Base-by-base conservation (phyloP, 2,329 filamentous ascomycete genomes). In the Fusarium equiseti region DNA sequence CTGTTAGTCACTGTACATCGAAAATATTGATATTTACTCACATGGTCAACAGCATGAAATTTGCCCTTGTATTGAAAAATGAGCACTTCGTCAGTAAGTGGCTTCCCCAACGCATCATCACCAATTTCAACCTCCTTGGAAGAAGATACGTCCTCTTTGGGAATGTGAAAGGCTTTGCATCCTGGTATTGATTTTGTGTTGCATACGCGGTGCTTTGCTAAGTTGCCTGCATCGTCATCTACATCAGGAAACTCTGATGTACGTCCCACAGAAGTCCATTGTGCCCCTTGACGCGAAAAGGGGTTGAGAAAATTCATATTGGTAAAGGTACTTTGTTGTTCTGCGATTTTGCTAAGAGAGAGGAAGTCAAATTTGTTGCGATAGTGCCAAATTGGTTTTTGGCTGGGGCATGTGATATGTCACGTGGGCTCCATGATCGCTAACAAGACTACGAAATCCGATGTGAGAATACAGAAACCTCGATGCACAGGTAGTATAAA, bases 1-100 rank as follows among this genome's bases (percentile, higher is more conserved):
- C 2, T 31, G 15, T 69, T 43, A 70, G 60, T n/a, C 9, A 13
- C 8, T 1, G 27, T 13, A 12, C 3, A 12, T 16, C 27, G 6
- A 5, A 7, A 4, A n/a, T 18, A 5, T 5, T 8, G 8, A 24
- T 4, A n/a, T 9, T 35, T 35, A 78, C 86, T 82, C 74, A 91
- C 90, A 81, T 92, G 90, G 63, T 92, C 89, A 24, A 92, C 81
- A 0, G 90, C 91, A 73, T 92, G 86, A n/a, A 92, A 83, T 63
- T 86, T 88, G 5, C 86, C 88, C 54, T 84, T 86, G 73, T 90
- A 90, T 69, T 84, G 84, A 67, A 92, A 92, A 0, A 92, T 84
- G 20, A 92, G 81, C 0, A 92, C 88, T 73, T 92, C 90, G 59
- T 91, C 83, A 48, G 82, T 83, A 59, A 89, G 59, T 5, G 82